Conservation (phyloP, 352 stramenopile genomes). For the Phytophthora uliginosa region DNA sequence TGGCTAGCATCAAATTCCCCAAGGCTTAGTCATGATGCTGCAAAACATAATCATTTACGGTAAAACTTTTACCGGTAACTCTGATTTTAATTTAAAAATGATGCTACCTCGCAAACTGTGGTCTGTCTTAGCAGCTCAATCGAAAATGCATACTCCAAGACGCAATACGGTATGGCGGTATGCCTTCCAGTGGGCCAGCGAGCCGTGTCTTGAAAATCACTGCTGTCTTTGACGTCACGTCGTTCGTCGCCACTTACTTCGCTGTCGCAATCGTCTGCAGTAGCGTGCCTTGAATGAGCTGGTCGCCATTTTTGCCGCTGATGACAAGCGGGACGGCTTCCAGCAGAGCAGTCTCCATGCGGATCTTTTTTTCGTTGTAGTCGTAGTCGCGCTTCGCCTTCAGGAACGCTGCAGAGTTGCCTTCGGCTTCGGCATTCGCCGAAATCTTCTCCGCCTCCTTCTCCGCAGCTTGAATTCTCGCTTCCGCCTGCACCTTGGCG, state of each 20-base stretch:
- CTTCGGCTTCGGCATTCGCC: constrained; percentile 69
- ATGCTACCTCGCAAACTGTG: not conserved
- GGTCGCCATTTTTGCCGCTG: constrained; percentile 87
- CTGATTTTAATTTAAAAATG: no score
- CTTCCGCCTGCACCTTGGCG: constrained; percentile 70
- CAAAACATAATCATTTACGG: no score
- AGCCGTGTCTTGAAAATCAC: constrained; percentile 3
- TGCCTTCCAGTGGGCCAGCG: constrained; percentile 21
- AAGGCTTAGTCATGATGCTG: no score
- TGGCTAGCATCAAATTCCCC: no score
- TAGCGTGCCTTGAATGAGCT: constrained; percentile 65
- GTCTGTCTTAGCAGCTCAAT: not conserved
- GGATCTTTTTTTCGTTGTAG: constrained; percentile 80
- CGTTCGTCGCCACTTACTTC: constrained; percentile 27
- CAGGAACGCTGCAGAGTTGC: constrained; percentile 62
- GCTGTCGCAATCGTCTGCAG: constrained; percentile 24
- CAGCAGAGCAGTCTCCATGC: constrained; percentile 67
- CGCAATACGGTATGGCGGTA: not conserved
- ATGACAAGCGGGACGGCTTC: constrained; percentile 78
- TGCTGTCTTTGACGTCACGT: no score
- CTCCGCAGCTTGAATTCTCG: constrained; percentile 73
- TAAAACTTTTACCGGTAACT: no score
- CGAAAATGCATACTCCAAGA: not conserved
- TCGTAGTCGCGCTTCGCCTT: constrained; percentile 86
- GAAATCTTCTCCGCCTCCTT: constrained; percentile 65